Evolutionary conservation across 768 basidiomycete genomes (phyloP), one percentile per base, ranked within the genome.

Genomic region (Butyriboletus loyo): DNA sequence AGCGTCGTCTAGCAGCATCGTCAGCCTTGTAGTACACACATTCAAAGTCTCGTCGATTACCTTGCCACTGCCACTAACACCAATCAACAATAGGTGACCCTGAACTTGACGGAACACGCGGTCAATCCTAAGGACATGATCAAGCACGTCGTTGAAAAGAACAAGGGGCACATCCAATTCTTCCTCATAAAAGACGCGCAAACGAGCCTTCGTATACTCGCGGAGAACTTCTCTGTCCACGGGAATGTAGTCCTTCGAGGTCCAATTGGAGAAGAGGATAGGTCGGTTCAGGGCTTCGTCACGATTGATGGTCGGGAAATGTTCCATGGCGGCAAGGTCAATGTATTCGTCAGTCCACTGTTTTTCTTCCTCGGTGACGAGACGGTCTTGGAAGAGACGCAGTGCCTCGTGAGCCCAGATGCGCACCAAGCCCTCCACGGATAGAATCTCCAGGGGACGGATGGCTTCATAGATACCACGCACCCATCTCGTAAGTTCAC

Each of bases 221-320:
- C 97, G 85, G 11, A 99, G 83, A 31, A 82, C 78, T 62, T 97
- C 96, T 45, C 97, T 84, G 56, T 97, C 92, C 40, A 99, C 96
- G 3, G 97, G 87, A 41, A 98, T 84, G 69, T 98, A 98, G 66
- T 98, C 75, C 73, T 95, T 93, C 10, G 96, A 95, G 1, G 96
- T 98, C 97, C 97, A 99, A 69, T 98, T 98, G 21, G 97, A 98
- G 79, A 94, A 99, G 34, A 99, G 74, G 59, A 99, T 94, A 0
- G 97, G 97, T 15, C 97, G 84, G 30, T 59, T 71, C 25, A 99
- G 79, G 1, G 97, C 93, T 65, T 97, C 93, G 24, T 87, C 85
- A 37, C 80, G 80, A 66, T 91, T 85, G 69, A 97, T 89, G 3
- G 89, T 94, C 0, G 94, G 95, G 86, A 99, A 99, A 69, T 97